Evolutionary conservation across 306 rosid genomes (phyloP), one percentile per base, ranked within the genome.

Genomic region (Dalbergia cochinchinensis): DNA sequence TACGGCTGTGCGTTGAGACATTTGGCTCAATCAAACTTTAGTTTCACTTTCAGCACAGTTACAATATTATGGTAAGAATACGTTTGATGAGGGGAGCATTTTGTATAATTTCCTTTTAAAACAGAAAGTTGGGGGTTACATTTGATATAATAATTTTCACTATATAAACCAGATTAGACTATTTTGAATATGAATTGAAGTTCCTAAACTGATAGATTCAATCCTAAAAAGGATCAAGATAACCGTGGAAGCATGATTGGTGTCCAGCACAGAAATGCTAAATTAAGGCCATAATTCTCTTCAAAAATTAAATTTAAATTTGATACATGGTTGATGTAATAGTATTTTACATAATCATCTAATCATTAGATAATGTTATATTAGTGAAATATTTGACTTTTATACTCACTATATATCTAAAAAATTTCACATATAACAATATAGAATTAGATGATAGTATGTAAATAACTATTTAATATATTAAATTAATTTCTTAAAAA

Each of bases 1-100:
- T 31, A 34, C 20, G 39, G 64, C 60, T 41, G 6, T 64, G 31
- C 45, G 18, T 63, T 65, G 37, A 68, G 1, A 48, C 83, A 79
- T 62, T 79, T 78, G 73, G 34, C 63, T 82, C 88, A 74, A 78
- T 82, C 81, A 62, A 8, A 12, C 53, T 9, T 11, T 50, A 13
- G 58, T 74, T 85, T 82, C 84, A 74, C 60, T 74, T 48, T 50
- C 80, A 63, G 14, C 63, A 69, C 67, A 65, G 55, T 77, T 44
- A 31, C 60, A 45, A 57, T 20, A 19, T 16, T 42, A 31, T 45
- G 20, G n/a, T 47, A 20, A 73, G 9, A 53, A 51, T 34, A 19
- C 33, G 18, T 15, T 54, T n/a, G n/a, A n/a, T 34, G 48, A 7
- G 37, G 12, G 26, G 4, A 31, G 15, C 19, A 31, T 66, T 55